These are phyloP conservation scores for Graphiopsis chlorocephala DNA, from an alignment of 2,329 filamentous ascomycete genomes.

Conservation along the genomic window DNA sequence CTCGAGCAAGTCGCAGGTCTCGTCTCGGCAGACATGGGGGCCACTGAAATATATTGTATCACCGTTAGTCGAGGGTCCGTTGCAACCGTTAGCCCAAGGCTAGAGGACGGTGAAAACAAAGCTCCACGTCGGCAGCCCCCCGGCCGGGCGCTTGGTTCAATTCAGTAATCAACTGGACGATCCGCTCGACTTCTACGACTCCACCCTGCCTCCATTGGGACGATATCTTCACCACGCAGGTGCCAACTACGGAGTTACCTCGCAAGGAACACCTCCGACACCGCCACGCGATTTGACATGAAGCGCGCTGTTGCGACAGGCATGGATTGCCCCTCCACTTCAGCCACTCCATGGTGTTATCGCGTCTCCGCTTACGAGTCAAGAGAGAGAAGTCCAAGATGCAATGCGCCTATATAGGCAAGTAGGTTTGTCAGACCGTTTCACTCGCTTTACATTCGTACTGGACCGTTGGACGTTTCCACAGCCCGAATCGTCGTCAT, in stretches of 20 bases:
- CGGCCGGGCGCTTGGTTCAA: background rate
- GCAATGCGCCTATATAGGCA: background rate
- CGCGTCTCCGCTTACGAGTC: background rate
- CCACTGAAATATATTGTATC: slow-evolving; percentile 1
- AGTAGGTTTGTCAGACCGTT: background rate
- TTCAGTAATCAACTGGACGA: background rate
- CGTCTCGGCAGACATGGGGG: background rate
- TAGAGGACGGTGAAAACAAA: background rate
- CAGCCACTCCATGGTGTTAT: background rate
- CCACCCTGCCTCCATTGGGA: background rate
- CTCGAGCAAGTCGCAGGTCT: background rate
- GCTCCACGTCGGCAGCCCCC: background rate
- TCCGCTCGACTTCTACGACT: background rate
- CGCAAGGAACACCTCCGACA: background rate
- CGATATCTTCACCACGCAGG: background rate
- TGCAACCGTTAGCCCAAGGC: background rate
- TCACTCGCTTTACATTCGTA: background rate
- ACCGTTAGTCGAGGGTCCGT: background rate
- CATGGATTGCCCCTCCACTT: background rate
- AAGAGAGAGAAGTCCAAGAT: background rate
- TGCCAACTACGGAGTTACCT: background rate
- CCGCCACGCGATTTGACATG: background rate
- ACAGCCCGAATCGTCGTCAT: background rate
- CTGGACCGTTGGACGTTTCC: background rate
- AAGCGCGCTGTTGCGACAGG: background rate